Evolutionary conservation across 495 filamentous ascomycete genomes (phyloP), one percentile per base, ranked within the genome.

Genomic region (Hypoxylon perforatum): DNA sequence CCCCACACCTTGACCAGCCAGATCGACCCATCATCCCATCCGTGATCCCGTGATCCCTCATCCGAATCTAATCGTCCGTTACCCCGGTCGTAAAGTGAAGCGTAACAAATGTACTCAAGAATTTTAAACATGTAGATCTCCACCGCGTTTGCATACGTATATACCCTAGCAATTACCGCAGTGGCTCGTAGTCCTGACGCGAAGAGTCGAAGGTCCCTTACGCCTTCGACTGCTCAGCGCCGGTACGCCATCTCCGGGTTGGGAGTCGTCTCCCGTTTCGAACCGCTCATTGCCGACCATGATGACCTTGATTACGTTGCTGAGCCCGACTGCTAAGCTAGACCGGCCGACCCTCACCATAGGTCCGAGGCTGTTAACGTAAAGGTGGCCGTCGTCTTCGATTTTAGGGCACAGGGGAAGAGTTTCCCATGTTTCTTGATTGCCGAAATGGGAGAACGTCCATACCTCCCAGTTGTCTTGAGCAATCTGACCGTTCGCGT

Each of bases 301-400:
- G 30, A 91, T 77, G 23, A 92, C 71, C 73, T 91, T 91, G 61
- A 92, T 81, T 1, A 84, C 78, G 56, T 91, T 89, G 8, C 88
- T 90, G 35, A 91, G 85, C 0, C 82, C 88, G 1, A 92, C 81
- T 1, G 87, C 90, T 12, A 91, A 79, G 45, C 82, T 87, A 45
- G 79, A 70, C 15, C 81, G 80, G 4, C 89, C 88, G 4, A 90
- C 71, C 54, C 79, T 78, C 4, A 78, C 74, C 58, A 90, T 83
- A 0, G 89, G 88, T 0, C 90, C 90, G 0, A 85, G 73, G 50
- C 77, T 78, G 14, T 81, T 81, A 14, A 91, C 87, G 38, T 90
- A 80, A 4, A 92, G 78, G 41, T 86, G 76, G 2, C 70, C 67
- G 3, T 75, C 66, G n/a, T 75, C 70, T 11, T 75, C 72, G 15